A percentile compares a stretch with the other conserved stretches of the same genome.
Evolutionary conservation across 768 basidiomycete genomes (phyloP).

Genomic region (Porphyrellus cyaneotinctus): DNA sequence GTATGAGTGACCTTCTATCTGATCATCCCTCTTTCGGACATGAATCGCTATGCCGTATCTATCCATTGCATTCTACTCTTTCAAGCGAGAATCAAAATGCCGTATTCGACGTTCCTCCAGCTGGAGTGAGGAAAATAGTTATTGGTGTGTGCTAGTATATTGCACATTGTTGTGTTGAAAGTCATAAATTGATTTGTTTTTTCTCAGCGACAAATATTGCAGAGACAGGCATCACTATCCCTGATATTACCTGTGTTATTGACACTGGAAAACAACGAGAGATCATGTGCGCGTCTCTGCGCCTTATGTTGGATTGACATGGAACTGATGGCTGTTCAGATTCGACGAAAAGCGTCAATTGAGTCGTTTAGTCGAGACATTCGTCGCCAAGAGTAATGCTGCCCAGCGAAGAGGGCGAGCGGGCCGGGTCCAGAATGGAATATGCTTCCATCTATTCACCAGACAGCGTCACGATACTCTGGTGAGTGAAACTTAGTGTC

Average conservation of each 20-base stretch:
- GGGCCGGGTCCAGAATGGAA: constrained; percentile 82
- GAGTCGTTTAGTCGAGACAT: constrained; percentile 87
- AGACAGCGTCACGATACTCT: constrained; percentile 78
- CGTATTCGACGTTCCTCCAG: constrained; percentile 85
- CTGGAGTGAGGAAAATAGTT: constrained; percentile 86
- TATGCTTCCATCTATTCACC: constrained; percentile 96
- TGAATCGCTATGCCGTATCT: constrained; percentile 61
- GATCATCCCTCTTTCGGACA: constrained; percentile 74
- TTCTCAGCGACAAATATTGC: constrained; percentile 81
- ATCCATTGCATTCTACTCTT: constrained; percentile 88
- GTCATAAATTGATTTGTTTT: background rate
- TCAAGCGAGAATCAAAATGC: constrained; percentile 87
- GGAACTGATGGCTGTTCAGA: constrained; percentile 34
- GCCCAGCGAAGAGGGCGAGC: constrained; percentile 86
- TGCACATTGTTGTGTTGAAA: background rate
- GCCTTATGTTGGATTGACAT: background rate
- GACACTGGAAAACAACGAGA: constrained; percentile 92
- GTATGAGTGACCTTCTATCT: constrained; percentile 73
- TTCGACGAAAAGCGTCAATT: constrained; percentile 98
- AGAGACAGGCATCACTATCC: constrained; percentile 97
- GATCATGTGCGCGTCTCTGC: constrained; percentile 59
- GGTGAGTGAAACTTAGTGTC: constrained; percentile 34
- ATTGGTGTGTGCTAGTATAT: constrained; percentile 60
- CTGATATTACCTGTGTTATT: constrained; percentile 95
- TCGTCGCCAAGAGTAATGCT: constrained; percentile 88